Base-by-base conservation (phyloP, 2,329 filamentous ascomycete genomes). In the Aspergillus pseudoviridinutans region DNA sequence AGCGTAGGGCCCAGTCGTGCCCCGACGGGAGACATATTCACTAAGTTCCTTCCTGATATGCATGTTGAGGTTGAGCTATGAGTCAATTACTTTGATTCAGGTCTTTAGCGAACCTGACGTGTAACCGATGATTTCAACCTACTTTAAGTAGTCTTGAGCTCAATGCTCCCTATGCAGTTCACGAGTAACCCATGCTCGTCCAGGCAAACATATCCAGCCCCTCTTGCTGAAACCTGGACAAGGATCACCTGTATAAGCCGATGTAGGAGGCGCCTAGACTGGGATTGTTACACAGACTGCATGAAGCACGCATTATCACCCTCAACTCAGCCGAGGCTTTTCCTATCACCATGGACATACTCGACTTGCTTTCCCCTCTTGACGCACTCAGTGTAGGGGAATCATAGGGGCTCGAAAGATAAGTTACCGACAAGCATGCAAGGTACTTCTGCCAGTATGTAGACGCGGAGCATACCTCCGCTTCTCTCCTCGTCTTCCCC, bases 1-100 rank as follows among this genome's bases (percentile, higher is more conserved):
- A 17, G 53, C 63, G 54, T 65, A 61, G n/a, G 54, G 60, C 0
- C 78, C 79, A 3, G 59, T 59, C 2, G 54, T 64, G 24, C 60
- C 51, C 22, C 65, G 55, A 20, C 66, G 64, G 35, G 55, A 60
- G 25, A 56, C 61, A 51, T 65, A 70, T 55, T 68, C 64, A 29
- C 51, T 58, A 8, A 68, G 62, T 49, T 68, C 57, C 24, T 65
- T 63, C 49, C 59, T 61, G 44, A 61, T 53, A n/a, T 49, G 41
- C 51, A 24, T 86, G 62, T 78, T 0, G 44, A 47, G 10, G 3
- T 14, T 20, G 42, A 12, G 8, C 22, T 20, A 25, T 5, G 10
- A 22, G 6, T 44, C n/a, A 17, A 9, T 44, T 44, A 1, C 17
- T 44, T 22, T 44, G n/a, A 10, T 44, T 22, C 1, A 9, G 17